Evolutionary conservation across 805 yeast genomes (phyloP).

Genomic region (Saturnispora zaruensis): DNA sequence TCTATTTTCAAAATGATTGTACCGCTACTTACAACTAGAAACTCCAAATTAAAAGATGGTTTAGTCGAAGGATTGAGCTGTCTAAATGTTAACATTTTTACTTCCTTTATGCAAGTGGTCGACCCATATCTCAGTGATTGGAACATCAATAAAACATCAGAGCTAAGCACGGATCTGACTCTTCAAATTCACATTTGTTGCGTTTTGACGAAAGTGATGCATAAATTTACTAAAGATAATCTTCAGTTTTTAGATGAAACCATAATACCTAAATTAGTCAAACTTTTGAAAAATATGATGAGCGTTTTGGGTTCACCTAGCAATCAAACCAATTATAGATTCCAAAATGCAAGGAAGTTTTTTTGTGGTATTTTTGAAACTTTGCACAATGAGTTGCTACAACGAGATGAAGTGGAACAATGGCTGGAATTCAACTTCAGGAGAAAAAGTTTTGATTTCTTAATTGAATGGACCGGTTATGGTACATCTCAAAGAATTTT

Average conservation of each 20-base stretch:
- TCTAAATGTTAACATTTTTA: conserved; percentile 81
- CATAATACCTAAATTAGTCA: conserved; percentile 55
- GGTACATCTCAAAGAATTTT: conserved; percentile 58
- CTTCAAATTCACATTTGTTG: conserved; percentile 73
- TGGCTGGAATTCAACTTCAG: conserved; percentile 86
- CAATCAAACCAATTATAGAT: conserved; percentile 58
- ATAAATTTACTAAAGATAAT: conserved; percentile 47
- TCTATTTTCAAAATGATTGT: conserved; percentile 81
- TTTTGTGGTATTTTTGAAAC: conserved; percentile 77
- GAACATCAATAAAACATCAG: conserved; percentile 34
- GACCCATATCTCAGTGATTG: conserved; percentile 51
- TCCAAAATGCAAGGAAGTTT: conserved; percentile 70
- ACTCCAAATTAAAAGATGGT: conserved; percentile 68
- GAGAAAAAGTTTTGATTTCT: conserved; percentile 67
- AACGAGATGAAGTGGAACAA: conserved; percentile 34
- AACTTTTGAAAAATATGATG: conserved; percentile 54
- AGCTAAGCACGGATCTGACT: conserved; percentile 14
- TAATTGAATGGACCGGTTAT: conserved; percentile 93
- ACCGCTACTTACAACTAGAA: conserved; percentile 68
- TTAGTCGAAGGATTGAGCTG: conserved; percentile 85
- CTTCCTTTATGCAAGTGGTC: conserved; percentile 68
- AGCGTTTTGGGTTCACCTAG: conserved; percentile 41
- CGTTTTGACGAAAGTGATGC: conserved; percentile 58
- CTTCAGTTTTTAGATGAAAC: conserved; percentile 54
- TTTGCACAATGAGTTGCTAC: conserved; percentile 49